These are phyloP conservation scores for Claviceps spartinae DNA, from an alignment of 2,329 filamentous ascomycete genomes.

Conservation along the genomic window DNA sequence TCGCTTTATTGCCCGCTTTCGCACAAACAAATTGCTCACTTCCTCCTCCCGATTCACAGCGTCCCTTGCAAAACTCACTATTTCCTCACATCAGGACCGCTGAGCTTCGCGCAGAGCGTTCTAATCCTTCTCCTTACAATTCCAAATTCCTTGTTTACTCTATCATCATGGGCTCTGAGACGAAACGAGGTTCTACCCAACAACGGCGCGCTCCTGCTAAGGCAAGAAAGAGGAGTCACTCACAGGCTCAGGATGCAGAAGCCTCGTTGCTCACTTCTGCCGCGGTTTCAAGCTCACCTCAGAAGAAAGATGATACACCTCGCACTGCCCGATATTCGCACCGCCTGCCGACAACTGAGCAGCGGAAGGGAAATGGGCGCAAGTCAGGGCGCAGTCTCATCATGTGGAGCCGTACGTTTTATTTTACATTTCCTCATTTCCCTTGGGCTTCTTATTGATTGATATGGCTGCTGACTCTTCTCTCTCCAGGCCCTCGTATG, in stretches of 20 bases:
- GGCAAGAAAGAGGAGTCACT: conserved; percentile 5
- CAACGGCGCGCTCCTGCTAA: conserved; percentile 7
- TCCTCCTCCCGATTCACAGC: not conserved
- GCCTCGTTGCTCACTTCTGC: conserved; percentile 2
- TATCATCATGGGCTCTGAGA: conserved; percentile 5
- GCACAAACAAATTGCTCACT: not conserved
- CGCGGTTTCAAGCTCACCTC: conserved; percentile 1
- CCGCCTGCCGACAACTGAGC: conserved; percentile 12
- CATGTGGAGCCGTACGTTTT: conserved; percentile 27
- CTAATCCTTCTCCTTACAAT: not conserved
- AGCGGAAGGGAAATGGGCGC: conserved; percentile 17
- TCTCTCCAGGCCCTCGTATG: conserved; percentile 29
- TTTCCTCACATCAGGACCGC: not conserved
- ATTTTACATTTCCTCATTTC: not conserved
- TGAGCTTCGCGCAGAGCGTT: not conserved
- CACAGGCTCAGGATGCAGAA: conserved; percentile 6
- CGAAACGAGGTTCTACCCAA: conserved; percentile 9
- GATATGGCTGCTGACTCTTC: not conserved
- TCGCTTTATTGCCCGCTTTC: not conserved
- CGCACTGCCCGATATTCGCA: conserved; percentile 12
- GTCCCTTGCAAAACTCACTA: not conserved
- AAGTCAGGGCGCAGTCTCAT: conserved; percentile 25
- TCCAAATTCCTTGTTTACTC: not conserved
- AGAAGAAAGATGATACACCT: conserved; percentile 4
- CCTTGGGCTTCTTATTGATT: not conserved